A percentile compares a stretch with the other conserved stretches of the same genome.
Conservation (phyloP, 2,329 filamentous ascomycete genomes). For the Hypoxylon sp. region DNA sequence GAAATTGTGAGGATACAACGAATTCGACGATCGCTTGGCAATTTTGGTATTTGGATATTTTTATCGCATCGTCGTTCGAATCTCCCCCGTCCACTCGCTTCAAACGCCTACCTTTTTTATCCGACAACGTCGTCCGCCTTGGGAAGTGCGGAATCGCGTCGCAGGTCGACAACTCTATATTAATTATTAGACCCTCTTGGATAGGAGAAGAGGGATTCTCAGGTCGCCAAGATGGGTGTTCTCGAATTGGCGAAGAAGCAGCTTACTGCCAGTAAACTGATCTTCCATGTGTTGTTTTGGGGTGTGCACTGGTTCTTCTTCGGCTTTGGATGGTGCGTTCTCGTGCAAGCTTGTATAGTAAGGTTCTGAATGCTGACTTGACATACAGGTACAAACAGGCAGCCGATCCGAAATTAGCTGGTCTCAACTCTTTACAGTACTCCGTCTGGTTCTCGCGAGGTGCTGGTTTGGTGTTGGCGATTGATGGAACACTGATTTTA, state of each 20-base stretch:
- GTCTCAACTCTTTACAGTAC: slow-evolving; percentile 81
- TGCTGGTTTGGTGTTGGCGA: slow-evolving; percentile 83
- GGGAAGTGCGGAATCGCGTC: slow-evolving; percentile 49
- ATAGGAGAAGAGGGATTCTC: slow-evolving; percentile 46
- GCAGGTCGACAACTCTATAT: slow-evolving; percentile 61
- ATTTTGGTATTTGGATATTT: slow-evolving; percentile 8
- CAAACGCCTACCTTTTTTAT: slow-evolving; percentile 25
- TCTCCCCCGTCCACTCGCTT: slow-evolving; percentile 31
- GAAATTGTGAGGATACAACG: slow-evolving; percentile 23
- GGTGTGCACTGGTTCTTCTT: slow-evolving; percentile 81
- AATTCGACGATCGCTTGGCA: slow-evolving; percentile 17
- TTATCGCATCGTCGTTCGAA: slow-evolving; percentile 26
- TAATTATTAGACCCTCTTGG: slow-evolving; percentile 46
- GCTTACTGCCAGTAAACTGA: slow-evolving; percentile 73
- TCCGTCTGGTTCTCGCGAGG: slow-evolving; percentile 98
- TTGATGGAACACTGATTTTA: slow-evolving; percentile 88
- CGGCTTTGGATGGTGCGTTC: slow-evolving; percentile 80
- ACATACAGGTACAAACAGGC: slow-evolving; percentile 78
- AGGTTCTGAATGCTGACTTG: slow-evolving; percentile 8
- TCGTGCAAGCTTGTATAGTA: not conserved
- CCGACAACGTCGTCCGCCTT: slow-evolving; percentile 24
- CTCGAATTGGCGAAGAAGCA: slow-evolving; percentile 64
- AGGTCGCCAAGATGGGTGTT: slow-evolving; percentile 53
- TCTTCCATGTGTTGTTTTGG: slow-evolving; percentile 87
- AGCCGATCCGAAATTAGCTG: slow-evolving; percentile 71